Evolutionary conservation across 2,329 filamentous ascomycete genomes (phyloP), one percentile per base, ranked within the genome.

Genomic region (Didymosphaeria variabile): DNA sequence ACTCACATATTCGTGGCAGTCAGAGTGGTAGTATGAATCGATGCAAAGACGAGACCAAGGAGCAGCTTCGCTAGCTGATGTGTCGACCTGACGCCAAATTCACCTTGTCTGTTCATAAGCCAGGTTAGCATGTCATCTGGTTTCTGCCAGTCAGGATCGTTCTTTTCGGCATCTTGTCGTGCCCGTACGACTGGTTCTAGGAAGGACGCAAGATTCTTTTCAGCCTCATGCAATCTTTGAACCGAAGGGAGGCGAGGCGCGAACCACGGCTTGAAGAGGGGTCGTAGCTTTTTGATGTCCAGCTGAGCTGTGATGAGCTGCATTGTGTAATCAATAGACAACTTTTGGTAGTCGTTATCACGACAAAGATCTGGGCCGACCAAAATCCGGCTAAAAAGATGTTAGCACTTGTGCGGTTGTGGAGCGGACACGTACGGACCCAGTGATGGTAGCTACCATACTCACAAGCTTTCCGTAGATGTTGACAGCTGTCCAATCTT

Each of bases 51-150:
- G 19, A 77, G 56, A 0, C 55, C 58, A 13, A 76, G 68, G 38
- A 75, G 72, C 3, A 53, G 29, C 17, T 61, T 55, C 2, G 65
- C 67, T 9, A 72, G 29, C 12, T 38, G 42, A 31, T 53, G 40
- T 29, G 45, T 62, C 29, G n/a, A 58, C 2, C 55, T 34, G 29
- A 58, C 63, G 2, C 64, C 66, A 13, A 62, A 63, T 3, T 64
- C 62, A 12, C 40, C 45, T 19, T 53, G 56, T 13, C 64, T 60
- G 31, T 75, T 73, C 56, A 79, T 66, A 55, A 79, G 65, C 77
- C 77, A 79, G 57, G 78, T 74, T 40, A 80, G 59, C 69, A 79
- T 68, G 53, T 80, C 79, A 42, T 79, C 71, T 5, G 74, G 75
- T 42, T 70, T 72, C 55, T 76, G 60, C 61, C 72, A 77, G 17